Conservation (phyloP, 2,329 filamentous ascomycete genomes). For the Camillea tinctor region DNA sequence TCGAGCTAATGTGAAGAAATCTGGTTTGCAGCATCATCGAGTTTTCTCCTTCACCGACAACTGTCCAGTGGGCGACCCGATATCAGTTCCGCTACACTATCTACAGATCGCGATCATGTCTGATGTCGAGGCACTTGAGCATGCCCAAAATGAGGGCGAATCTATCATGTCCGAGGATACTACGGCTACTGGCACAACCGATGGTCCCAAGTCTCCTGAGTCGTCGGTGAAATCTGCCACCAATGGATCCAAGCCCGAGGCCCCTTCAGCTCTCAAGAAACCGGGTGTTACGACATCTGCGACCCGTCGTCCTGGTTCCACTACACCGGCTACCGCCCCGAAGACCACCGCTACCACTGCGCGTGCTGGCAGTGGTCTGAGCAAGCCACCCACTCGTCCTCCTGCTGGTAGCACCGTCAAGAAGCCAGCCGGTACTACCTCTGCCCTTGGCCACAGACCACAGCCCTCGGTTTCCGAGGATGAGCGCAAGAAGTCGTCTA, state of each 20-base stretch:
- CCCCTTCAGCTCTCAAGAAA: conserved; percentile 37
- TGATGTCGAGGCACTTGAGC: conserved; percentile 47
- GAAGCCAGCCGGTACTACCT: conserved; percentile 34
- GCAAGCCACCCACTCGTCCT: conserved; percentile 50
- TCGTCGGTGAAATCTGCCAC: conserved; percentile 27
- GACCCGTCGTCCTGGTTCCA: conserved; percentile 34
- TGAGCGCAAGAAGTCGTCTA: conserved; percentile 44
- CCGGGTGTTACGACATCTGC: conserved; percentile 34
- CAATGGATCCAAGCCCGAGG: conserved; percentile 35
- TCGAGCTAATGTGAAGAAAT: conserved; percentile 17
- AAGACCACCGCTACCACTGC: conserved; percentile 31
- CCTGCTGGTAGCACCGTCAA: conserved; percentile 38
- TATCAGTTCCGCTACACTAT: conserved; percentile 7
- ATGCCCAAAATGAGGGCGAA: conserved; percentile 42
- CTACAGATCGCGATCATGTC: conserved; percentile 38
- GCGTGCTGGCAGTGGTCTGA: conserved; percentile 41
- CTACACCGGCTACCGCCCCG: conserved; percentile 25
- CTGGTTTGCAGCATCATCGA: conserved; percentile 9
- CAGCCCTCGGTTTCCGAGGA: conserved; percentile 52
- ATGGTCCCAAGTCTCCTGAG: conserved; percentile 32
- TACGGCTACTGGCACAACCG: conserved; percentile 25
- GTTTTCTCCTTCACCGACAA: conserved; percentile 12
- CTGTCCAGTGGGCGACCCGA: conserved; percentile 4
- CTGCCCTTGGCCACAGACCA: conserved; percentile 43
- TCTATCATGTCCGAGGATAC: conserved; percentile 37